These are phyloP conservation scores for Chrysosporium queenslandicum DNA, from an alignment of 2,329 filamentous ascomycete genomes.

Conservation along the genomic window DNA sequence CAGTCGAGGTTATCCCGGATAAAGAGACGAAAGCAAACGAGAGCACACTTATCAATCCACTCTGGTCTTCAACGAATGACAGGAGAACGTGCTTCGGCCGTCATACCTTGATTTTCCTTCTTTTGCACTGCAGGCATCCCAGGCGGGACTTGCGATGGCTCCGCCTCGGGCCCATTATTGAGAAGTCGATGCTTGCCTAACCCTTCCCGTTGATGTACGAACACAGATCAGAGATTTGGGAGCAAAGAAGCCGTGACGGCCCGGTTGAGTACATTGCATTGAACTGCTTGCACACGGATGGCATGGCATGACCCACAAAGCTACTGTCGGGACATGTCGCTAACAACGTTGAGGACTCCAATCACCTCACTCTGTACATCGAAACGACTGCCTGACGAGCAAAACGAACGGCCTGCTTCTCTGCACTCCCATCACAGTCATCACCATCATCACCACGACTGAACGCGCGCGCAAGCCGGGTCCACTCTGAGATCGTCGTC, in stretches of 20 bases:
- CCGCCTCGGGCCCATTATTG: slow-evolving; percentile 19
- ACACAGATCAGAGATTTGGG: neutral
- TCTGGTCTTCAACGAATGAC: neutral
- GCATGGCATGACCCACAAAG: neutral
- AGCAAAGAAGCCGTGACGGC: slow-evolving; percentile 1
- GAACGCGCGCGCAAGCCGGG: no score
- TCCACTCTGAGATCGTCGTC: no score
- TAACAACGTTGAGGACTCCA: neutral
- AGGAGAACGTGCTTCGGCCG: neutral
- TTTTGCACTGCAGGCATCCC: slow-evolving; percentile 29
- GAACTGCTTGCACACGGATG: neutral
- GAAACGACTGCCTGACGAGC: neutral
- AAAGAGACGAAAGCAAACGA: neutral
- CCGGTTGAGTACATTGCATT: slow-evolving; percentile 2
- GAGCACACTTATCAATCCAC: neutral
- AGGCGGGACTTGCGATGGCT: slow-evolving; percentile 29
- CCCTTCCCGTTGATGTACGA: neutral
- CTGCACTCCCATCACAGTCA: no score
- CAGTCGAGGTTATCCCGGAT: neutral
- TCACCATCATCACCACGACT: no score
- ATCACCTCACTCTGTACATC: neutral
- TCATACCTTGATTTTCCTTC: slow-evolving; percentile 30
- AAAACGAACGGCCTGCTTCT: neutral
- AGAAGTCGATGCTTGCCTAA: neutral
- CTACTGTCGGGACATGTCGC: neutral